These are phyloP conservation scores for Elongisporangium senticosum DNA, from an alignment of 352 stramenopile genomes.

Conservation along the genomic window DNA sequence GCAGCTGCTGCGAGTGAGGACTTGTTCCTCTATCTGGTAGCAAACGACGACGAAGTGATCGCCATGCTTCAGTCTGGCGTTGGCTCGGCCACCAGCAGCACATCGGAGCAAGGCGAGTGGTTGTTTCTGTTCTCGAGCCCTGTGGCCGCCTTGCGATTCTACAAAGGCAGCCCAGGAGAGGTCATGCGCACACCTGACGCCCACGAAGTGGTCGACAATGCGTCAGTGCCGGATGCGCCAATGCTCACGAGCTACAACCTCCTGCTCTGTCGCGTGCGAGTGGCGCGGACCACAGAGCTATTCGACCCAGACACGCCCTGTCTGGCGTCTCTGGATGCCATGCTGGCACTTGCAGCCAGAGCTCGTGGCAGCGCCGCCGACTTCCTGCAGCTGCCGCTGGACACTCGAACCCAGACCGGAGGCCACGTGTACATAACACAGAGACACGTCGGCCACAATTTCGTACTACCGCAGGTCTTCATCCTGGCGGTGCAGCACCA, in stretches of 20 bases:
- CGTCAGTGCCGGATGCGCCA: not conserved
- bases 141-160: constrained; percentile 23
- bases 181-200: not conserved
- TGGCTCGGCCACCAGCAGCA: not conserved
- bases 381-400: constrained; percentile 32
- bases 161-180: constrained; percentile 19
- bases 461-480: constrained; percentile 32
- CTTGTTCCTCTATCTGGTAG: constrained; percentile 36
- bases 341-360: constrained; percentile 6
- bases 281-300: constrained; percentile 28
- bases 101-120: constrained; percentile 8
- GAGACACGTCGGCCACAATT: constrained; percentile 8
- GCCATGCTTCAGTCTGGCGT: constrained; percentile 33
- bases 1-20: constrained; percentile 4
- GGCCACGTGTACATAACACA: constrained; percentile 32
- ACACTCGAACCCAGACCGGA: not conserved
- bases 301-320: constrained; percentile 15
- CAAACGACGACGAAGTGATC: constrained; percentile 24
- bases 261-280: constrained; percentile 33
- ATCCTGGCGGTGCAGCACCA: constrained; percentile 23
- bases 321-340: constrained; percentile 16
- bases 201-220: not conserved
- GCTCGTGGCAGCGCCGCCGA: constrained; percentile 19
- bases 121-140: constrained; percentile 39
- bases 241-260: constrained; percentile 29